phyloP scores from a whole-genome alignment of 2,329 filamentous ascomycete species.

The Colletotrichum agaves region DNA sequence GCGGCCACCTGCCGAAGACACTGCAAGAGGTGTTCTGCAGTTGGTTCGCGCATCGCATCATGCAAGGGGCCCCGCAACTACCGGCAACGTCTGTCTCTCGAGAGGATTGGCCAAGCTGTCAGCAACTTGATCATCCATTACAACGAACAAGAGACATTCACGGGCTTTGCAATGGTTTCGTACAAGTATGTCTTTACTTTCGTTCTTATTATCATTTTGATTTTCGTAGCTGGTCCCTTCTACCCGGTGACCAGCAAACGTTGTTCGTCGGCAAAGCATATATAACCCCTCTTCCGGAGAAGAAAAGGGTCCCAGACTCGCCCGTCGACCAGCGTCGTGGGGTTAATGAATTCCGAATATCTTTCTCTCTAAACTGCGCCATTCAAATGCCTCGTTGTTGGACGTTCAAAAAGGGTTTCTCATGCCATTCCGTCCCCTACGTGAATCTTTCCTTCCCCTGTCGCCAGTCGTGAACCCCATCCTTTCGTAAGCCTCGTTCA shows the following conservation, averaged over 20 bases:
- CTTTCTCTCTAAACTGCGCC: slow-evolving; percentile 35
- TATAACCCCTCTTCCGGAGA: background rate
- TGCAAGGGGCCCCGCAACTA: background rate
- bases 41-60: background rate
- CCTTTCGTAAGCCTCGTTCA: slow-evolving; percentile 21
- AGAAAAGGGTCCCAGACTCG: background rate
- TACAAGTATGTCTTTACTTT: background rate
- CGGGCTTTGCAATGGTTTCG: background rate
- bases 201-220: slow-evolving; percentile 9
- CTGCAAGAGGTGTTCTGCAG: background rate
- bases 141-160: too few species aligned
- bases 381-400: slow-evolving; percentile 35
- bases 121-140: background rate
- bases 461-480: slow-evolving; percentile 11
- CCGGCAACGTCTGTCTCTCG: background rate
- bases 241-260: slow-evolving; percentile 21
- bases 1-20: background rate
- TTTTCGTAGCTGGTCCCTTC: background rate
- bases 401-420: slow-evolving; percentile 22
- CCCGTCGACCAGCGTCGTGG: background rate
- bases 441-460: slow-evolving; percentile 23
- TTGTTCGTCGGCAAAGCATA: background rate
- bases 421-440: slow-evolving; percentile 22
- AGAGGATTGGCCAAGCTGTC: background rate
- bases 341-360: slow-evolving; percentile 7